A percentile compares a stretch with the other conserved stretches of the same genome.
phyloP scores from a whole-genome alignment of 2,329 filamentous ascomycete genomes.

The Fusarium domesticum region DNA sequence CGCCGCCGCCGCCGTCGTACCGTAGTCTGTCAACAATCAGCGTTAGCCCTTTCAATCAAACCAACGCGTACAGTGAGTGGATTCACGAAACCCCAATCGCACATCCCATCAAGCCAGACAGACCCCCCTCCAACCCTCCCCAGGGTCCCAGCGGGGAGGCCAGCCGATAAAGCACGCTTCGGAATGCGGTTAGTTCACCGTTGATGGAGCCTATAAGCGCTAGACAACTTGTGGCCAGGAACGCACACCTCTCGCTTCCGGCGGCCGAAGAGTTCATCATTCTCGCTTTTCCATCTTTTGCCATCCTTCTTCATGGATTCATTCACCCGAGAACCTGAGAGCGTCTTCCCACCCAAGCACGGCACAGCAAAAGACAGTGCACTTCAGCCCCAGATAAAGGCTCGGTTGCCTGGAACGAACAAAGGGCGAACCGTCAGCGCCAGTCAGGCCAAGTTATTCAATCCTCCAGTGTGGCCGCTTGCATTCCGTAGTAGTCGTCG shows the following conservation, averaged over 20 bases:
- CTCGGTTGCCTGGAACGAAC: too few species aligned
- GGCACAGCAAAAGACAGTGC: too few species aligned
- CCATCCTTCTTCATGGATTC: background rate
- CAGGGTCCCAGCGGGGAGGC: constrained; percentile 24
- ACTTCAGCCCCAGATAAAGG: too few species aligned
- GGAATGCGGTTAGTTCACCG: constrained; percentile 22
- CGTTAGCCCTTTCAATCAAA: too few species aligned
- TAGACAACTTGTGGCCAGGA: constrained; percentile 3
- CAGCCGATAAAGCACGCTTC: constrained; percentile 14
- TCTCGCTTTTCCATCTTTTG: background rate
- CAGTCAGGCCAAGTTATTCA: too few species aligned
- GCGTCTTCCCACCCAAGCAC: too few species aligned
- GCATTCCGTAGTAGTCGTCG: too few species aligned
- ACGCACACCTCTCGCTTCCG: background rate
- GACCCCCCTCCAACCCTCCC: constrained; percentile 10
- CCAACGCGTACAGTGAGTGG: too few species aligned
- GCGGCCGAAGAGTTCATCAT: constrained; percentile 9
- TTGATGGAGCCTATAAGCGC: constrained; percentile 17
- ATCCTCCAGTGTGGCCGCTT: too few species aligned
- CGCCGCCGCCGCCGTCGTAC: constrained; percentile 2
- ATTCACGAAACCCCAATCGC: too few species aligned
- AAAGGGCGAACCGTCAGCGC: too few species aligned
- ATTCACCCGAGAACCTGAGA: background rate
- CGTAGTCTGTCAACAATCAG: background rate
- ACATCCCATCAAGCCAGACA: too few species aligned